Percentiles rank a stretch among this genome's conserved stretches.
phyloP scores from a whole-genome alignment of 176 grass and related monocot species.

The Eleusine coracana region DNA sequence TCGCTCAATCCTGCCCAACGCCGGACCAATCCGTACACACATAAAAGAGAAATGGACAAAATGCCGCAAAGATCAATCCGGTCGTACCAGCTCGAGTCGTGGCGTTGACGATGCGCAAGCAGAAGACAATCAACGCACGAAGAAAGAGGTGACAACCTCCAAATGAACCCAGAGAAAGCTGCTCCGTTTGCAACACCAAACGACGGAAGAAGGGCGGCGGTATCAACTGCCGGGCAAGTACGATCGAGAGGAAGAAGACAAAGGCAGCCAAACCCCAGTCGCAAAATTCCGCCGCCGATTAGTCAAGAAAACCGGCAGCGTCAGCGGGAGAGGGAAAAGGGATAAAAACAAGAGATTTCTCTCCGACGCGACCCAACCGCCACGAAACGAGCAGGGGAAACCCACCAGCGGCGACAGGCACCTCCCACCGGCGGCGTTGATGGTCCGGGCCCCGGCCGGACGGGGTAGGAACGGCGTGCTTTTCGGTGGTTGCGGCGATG shows the following conservation, averaged over 20 bases:
- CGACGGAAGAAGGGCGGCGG: not conserved
- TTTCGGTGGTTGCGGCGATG: constrained; percentile 41
- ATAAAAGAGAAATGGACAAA: not conserved
- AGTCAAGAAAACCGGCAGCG: constrained; percentile 46
- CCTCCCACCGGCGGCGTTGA: constrained; percentile 33
- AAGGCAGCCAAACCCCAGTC: not conserved
- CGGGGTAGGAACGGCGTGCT: constrained; percentile 33
- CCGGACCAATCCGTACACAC: not conserved
- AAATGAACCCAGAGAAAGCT: constrained; percentile 12
- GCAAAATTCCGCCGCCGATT: constrained; percentile 21
- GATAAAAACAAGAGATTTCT: constrained; percentile 23
- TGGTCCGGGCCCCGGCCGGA: constrained; percentile 9
- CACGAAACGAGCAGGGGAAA: not conserved
- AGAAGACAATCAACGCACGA: not conserved
- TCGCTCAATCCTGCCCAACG: not conserved
- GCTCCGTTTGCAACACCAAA: constrained; percentile 12
- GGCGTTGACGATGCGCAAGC: constrained; percentile 28
- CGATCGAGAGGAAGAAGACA: constrained; percentile 22
- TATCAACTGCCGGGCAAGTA: constrained; percentile 1
- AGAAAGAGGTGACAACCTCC: not conserved
- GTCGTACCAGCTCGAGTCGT: constrained; percentile 1
- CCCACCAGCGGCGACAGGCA: constrained; percentile 23
- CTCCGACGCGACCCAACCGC: constrained; percentile 1
- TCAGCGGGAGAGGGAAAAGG: not conserved
- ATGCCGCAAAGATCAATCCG: constrained; percentile 5